A percentile compares a stretch with the other conserved stretches of the same genome.
These are phyloP conservation scores for Ceriops zippeliana DNA, from an alignment of 345 rosid species.

Conservation along the genomic window DNA sequence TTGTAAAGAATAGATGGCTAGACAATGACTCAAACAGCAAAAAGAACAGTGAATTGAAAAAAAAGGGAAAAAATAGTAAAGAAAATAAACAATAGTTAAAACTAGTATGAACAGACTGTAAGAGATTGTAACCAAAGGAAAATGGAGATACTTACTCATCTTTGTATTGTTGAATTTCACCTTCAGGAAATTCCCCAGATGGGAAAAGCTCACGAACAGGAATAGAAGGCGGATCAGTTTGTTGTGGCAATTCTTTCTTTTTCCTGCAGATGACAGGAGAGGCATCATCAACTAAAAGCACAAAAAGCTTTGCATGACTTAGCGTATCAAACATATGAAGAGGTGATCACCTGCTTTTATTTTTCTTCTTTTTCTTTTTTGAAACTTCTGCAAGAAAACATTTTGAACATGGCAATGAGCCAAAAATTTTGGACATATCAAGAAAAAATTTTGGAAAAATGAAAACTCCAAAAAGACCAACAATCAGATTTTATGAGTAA, in stretches of 20 bases:
- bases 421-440: too few relatives aligned
- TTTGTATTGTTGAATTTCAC: constrained; percentile 93
- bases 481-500: background rate
- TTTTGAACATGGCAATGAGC: background rate
- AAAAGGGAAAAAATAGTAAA: background rate
- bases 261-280: constrained; percentile 44
- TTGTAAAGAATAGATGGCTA: too few relatives aligned
- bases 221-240: constrained; percentile 84
- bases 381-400: constrained; percentile 42
- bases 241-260: constrained; percentile 72
- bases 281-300: background rate
- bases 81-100: background rate
- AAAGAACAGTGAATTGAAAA: background rate
- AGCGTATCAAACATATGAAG: constrained; percentile 8
- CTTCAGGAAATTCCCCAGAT: constrained; percentile 95
- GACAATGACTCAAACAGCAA: too few relatives aligned
- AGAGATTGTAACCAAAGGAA: background rate
- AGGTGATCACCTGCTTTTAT: constrained; percentile 81
- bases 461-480: background rate
- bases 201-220: constrained; percentile 76
- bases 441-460: background rate
- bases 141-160: constrained; percentile 65
- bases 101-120: background rate
- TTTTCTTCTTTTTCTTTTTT: constrained; percentile 96
- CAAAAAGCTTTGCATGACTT: background rate